phyloP scores from a whole-genome alignment of 495 filamentous ascomycete genomes.

The Penicillium angulare region DNA sequence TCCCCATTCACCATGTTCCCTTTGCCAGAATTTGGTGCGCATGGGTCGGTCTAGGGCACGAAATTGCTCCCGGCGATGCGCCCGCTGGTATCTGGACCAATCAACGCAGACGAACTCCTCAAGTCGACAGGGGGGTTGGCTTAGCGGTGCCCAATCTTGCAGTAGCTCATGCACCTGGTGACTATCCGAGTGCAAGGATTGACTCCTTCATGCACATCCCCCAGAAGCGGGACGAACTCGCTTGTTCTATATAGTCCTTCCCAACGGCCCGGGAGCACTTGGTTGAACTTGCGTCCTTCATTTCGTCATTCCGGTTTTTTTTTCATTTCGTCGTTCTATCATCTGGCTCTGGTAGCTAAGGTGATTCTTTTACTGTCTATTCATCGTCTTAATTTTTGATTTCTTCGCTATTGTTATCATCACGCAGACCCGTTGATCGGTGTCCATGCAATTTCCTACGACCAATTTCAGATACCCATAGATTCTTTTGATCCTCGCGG shows the following conservation, averaged over 20 bases:
- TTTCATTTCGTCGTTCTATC: slow-evolving; percentile 17
- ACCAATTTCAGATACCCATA: slow-evolving; percentile 36
- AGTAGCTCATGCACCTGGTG: slow-evolving; percentile 37
- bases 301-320: slow-evolving; percentile 26
- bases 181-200: slow-evolving; percentile 16
- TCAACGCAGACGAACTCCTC: not conserved
- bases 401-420: slow-evolving; percentile 8
- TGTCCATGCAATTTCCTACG: slow-evolving; percentile 29
- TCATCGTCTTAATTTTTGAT: slow-evolving; percentile 10
- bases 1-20: not conserved
- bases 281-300: slow-evolving; percentile 22
- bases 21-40: not conserved
- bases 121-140: slow-evolving; percentile 12
- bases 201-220: slow-evolving; percentile 9
- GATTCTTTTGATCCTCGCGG: slow-evolving; percentile 10
- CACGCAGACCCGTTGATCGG: slow-evolving; percentile 44
- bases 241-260: slow-evolving; percentile 25
- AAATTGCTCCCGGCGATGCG: slow-evolving; percentile 21
- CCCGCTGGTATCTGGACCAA: slow-evolving; percentile 19
- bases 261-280: slow-evolving; percentile 10
- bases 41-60: slow-evolving; percentile 1
- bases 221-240: slow-evolving; percentile 8
- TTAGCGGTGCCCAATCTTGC: slow-evolving; percentile 35
- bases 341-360: slow-evolving; percentile 39
- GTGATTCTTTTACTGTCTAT: slow-evolving; percentile 23